phyloP scores from a whole-genome alignment of 192 early-diverging fungal species.

The Chytriomyces confervae region DNA sequence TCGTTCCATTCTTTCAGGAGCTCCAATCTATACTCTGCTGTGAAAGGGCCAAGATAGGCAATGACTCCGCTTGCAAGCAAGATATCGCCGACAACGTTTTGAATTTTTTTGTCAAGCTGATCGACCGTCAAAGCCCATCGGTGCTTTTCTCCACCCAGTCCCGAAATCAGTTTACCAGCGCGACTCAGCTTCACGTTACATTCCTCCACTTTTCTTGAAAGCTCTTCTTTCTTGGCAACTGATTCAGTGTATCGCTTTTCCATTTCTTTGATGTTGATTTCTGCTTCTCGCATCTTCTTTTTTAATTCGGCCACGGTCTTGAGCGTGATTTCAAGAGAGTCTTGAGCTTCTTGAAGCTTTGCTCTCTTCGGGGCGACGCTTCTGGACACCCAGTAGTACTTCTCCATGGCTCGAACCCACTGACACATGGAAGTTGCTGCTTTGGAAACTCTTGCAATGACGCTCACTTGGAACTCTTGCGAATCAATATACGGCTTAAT shows the following conservation, averaged over 20 bases:
- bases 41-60: constrained; percentile 67
- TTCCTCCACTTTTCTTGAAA: constrained; percentile 65
- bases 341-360: constrained; percentile 60
- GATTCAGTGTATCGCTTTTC: constrained; percentile 64
- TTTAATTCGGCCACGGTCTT: constrained; percentile 63
- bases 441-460: constrained; percentile 63
- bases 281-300: constrained; percentile 62
- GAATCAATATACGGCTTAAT: constrained; percentile 70
- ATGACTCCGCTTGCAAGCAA: constrained; percentile 63
- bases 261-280: constrained; percentile 71
- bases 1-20: constrained; percentile 62
- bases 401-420: constrained; percentile 72
- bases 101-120: constrained; percentile 62
- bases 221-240: constrained; percentile 68
- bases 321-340: constrained; percentile 60
- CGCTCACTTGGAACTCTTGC: constrained; percentile 67
- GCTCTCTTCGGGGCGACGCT: constrained; percentile 67
- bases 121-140: constrained; percentile 64
- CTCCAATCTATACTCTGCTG: constrained; percentile 55
- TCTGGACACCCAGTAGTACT: constrained; percentile 65
- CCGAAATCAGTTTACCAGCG: constrained; percentile 65
- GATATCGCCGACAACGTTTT: constrained; percentile 64
- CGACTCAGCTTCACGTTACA: constrained; percentile 62
- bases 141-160: constrained; percentile 65
- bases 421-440: constrained; percentile 69